Percentiles rank a stretch among this genome's conserved stretches.
phyloP scores from a whole-genome alignment of 2,329 filamentous ascomycete species.

The Onygenales sp. region DNA sequence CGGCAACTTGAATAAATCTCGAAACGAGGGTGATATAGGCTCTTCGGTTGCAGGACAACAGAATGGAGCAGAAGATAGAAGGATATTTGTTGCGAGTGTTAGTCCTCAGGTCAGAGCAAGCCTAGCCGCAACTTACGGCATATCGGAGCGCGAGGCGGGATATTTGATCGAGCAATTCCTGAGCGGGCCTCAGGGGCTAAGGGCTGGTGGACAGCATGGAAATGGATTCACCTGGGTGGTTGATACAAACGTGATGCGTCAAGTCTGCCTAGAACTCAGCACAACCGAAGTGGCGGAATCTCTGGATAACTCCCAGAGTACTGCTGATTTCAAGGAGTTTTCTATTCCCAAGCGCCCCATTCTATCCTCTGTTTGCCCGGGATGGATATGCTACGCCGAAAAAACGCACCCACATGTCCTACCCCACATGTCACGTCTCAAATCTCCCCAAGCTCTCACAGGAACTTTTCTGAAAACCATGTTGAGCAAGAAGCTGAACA shows the following conservation, averaged over 20 bases:
- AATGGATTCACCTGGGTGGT: constrained; percentile 83
- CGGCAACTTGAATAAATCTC: constrained; percentile 37
- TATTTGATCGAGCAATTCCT: constrained; percentile 77
- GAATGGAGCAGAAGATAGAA: constrained; percentile 40
- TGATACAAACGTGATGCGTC: constrained; percentile 76
- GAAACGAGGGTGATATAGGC: constrained; percentile 18
- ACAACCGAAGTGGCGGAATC: constrained; percentile 58
- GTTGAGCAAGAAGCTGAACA: constrained; percentile 60
- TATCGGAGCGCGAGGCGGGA: constrained; percentile 64
- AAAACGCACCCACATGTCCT: constrained; percentile 94
- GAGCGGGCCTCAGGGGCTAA: constrained; percentile 58
- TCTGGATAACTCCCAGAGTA: constrained; percentile 11
- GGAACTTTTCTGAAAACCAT: constrained; percentile 85
- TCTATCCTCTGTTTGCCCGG: constrained; percentile 83
- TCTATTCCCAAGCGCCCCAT: constrained; percentile 32
- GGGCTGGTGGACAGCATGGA: constrained; percentile 58
- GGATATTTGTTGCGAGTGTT: constrained; percentile 82
- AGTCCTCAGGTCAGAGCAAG: constrained; percentile 86
- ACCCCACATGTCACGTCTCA: constrained; percentile 80
- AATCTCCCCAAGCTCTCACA: constrained; percentile 86
- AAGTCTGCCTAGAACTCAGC: constrained; percentile 72
- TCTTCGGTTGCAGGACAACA: constrained; percentile 37
- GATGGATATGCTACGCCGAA: constrained; percentile 98
- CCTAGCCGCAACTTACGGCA: constrained; percentile 71
- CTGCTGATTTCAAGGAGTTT: constrained; percentile 11